Evolutionary conservation across 257 asterid genomes (phyloP), one percentile per base, ranked within the genome.

Genomic region (Capsicum pubescens): DNA sequence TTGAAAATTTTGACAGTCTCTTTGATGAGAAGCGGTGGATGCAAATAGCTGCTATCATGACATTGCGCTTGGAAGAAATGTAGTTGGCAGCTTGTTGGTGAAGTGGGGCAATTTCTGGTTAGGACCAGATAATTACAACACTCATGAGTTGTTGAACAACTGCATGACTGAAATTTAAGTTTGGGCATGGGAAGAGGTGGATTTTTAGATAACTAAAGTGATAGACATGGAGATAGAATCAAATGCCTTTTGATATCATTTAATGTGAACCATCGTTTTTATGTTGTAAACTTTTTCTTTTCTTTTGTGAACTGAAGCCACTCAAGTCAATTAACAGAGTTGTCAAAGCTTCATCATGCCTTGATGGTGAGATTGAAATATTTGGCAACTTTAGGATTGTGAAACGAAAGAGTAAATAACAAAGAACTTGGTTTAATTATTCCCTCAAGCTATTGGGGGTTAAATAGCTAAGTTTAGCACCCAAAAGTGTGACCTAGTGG

Each of bases 61-160:
- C 4, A 44, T 15, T 42, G 39, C 3, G 12, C 77, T 39, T 68
- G 77, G 77, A 68, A 39, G 54, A 36, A 66, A 39, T 15, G 32
- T 68, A 67, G 76, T 36, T 36, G 77, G 54, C 77, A 68, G 77
- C 21, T 68, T 39, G 54, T 68, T 68, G 77, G 77, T 68, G 77
- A 68, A 68, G 77, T 15, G 26, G 74, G 26, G 14, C 77, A 68
- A 54, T 68, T 68, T 68, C 54, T 68, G 46, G 77, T 39, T 68
- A 16, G n/a, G 4, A 39, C 16, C 32, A 36, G 52, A 68, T 68
- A 42, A 68, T 15, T 36, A 68, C 54, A 14, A 39, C 21, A 26
- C 9, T 9, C 54, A 5, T 36, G 21, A 59, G 76, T 67, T 10
- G 14, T 68, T 15, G 77, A 36, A 63, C 0, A 21, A 63, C 10